Evolutionary conservation across 1,139 yeast species (phyloP).

Genomic region (Yarrowia galli): DNA sequence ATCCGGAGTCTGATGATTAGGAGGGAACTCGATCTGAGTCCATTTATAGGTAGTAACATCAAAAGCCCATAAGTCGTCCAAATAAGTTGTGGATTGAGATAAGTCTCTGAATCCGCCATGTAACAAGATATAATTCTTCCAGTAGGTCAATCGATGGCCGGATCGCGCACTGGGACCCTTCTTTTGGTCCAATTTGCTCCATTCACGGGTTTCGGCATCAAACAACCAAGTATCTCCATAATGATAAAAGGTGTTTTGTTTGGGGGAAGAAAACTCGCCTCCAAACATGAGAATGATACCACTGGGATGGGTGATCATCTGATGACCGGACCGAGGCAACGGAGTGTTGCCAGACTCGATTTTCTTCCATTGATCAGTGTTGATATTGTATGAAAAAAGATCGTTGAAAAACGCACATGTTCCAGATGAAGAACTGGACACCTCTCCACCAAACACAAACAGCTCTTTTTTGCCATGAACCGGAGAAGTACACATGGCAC

Average conservation of each 20-base stretch:
- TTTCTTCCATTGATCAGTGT: conserved; percentile 82
- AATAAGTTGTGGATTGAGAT: conserved; percentile 81
- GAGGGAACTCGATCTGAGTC: conserved; percentile 88
- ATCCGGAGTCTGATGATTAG: conserved; percentile 81
- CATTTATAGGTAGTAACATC: conserved; percentile 90
- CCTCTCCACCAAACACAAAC: conserved; percentile 90
- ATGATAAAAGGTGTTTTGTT: conserved; percentile 94
- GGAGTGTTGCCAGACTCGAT: conserved; percentile 86
- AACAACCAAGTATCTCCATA: conserved; percentile 96
- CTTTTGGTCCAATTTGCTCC: conserved; percentile 84
- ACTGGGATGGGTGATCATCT: conserved; percentile 92
- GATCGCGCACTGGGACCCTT: conserved; percentile 86
- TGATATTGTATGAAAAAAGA: conserved; percentile 72
- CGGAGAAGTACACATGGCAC: conserved; percentile 79
- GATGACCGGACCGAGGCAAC: conserved; percentile 90
- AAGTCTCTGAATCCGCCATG: conserved; percentile 95
- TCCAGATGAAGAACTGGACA: conserved; percentile 59
- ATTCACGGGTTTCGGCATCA: conserved; percentile 83
- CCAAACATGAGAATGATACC: conserved; percentile 89
- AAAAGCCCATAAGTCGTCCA: conserved; percentile 89
- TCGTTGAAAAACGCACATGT: conserved; percentile 76
- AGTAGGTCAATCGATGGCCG: conserved; percentile 87
- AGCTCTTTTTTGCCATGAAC: conserved; percentile 78
- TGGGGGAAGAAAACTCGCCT: conserved; percentile 96
- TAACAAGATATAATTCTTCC: conserved; percentile 87